These are phyloP conservation scores for Sphenostylis stenocarpa DNA, from an alignment of 306 rosid genomes.

Conservation along the genomic window DNA sequence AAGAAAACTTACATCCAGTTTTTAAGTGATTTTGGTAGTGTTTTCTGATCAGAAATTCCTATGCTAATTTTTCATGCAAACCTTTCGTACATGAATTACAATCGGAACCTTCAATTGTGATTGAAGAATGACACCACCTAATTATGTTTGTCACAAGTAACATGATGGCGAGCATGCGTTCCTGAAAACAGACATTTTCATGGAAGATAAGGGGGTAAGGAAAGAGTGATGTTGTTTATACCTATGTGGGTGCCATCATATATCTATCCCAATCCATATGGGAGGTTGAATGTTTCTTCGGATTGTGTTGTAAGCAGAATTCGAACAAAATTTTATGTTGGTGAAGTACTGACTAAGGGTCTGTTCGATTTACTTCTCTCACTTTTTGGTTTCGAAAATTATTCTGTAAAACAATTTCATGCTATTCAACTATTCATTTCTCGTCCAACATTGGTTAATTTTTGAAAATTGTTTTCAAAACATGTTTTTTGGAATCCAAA, in stretches of 20 bases:
- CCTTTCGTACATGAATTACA: neutral
- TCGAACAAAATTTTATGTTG: neutral
- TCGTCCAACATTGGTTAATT: neutral
- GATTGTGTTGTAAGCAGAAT: neutral
- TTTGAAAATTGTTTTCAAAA: neutral
- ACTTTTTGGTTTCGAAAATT: neutral
- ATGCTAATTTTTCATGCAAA: neutral
- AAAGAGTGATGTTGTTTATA: constrained; percentile 6
- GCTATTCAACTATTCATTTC: neutral
- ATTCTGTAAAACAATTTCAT: neutral
- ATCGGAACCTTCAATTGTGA: neutral
- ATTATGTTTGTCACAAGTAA: too few species aligned
- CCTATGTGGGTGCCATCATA: neutral
- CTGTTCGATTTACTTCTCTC: neutral
- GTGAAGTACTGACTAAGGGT: neutral
- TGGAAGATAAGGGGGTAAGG: too few species aligned
- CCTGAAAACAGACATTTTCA: neutral
- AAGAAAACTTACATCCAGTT: neutral
- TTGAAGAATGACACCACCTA: neutral
- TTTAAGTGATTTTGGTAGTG: neutral
- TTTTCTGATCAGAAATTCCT: neutral
- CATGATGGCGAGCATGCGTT: neutral
- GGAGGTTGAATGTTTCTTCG: constrained; percentile 12
- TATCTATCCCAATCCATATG: neutral
- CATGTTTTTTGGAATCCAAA: neutral